Evolutionary conservation across 768 basidiomycete species (phyloP), one percentile per base, ranked within the genome.

Genomic region (Boletus rubescentipes): DNA sequence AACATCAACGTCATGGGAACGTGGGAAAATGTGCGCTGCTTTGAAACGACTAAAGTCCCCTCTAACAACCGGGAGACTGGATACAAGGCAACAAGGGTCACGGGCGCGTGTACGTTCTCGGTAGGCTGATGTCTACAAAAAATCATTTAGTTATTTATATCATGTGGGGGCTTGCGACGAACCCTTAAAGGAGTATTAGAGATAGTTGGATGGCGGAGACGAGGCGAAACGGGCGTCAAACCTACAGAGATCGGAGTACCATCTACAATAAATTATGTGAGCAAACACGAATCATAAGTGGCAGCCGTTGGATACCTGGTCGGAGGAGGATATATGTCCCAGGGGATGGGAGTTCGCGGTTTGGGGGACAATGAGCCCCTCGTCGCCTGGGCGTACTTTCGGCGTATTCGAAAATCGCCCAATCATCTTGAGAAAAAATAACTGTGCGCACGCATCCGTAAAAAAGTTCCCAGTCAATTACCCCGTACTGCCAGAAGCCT

Each of bases 1-100:
- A 21, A 40, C 39, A 8, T 69, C 66, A n/a, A 11, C 36, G 16
- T 65, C 67, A 43, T 67, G 64, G 16, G 56, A n/a, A n/a, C 60
- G 4, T 57, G 60, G 10, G 68, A 66, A 69, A 54, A 70, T 53
- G 46, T 47, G 52, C 9, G 23, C 37, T 23, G 16, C 43, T 23
- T 30, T 53, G n/a, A 53, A 45, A 31, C 46, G 46, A 54, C 32
- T 36, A 11, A 40, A 40, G 20, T 40, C 39, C 14, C 20, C 20
- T 21, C 39, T 40, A 15, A 40, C 12, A 15, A 40, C 39, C 0
- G 39, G 20, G 39, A 40, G 39, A 21, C 39, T 21, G 39, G 39
- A 40, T 21, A 40, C 14, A 12, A 40, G 39, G 12, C 39, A 40
- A 20, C 39, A 40, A 40, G 39, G 38, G 38, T 39, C 38, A 21